Base-by-base conservation (phyloP, 2,329 filamentous ascomycete genomes). In the Escovopsis sp. region DNA sequence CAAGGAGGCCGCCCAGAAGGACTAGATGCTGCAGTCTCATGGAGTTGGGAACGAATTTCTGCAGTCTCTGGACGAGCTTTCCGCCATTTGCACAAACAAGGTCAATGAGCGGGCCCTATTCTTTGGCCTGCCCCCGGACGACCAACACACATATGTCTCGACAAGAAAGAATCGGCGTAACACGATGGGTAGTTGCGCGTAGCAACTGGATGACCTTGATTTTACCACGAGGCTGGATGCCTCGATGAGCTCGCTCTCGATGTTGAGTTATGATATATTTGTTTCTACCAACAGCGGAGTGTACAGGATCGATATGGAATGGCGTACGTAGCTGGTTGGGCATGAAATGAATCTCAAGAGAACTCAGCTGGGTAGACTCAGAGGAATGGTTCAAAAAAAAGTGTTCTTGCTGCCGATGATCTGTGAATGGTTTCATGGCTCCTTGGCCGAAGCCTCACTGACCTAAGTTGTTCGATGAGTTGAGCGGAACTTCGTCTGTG, bases 1-100 rank as follows among this genome's bases (percentile, higher is more conserved):
- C 69, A 96, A 96, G 80, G 88, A 95, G 71, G 85, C 84, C 65
- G 79, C 84, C 65, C 54, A 43, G 36, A 41, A 45, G 40, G 14
- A 7, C 34, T 45, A 45, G 43, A 38, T 39, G 20, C 8, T 16
- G 36, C 37, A 35, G 39, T 24, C 40, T 33, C 37, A 47, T 51
- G 50, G 47, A 48, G 51, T 41, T 43, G 47, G 46, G 49, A 45
- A 44, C 39, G 42, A 46, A 45, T 54, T 50, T 48, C 49, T 50
- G 44, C 55, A 50, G 49, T 48, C 50, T 50, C 49, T 52, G 48
- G 42, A 39, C 47, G 48, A 48, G 43, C 37, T 35, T 43, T 41
- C 44, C 45, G 51, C 50, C 43, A 39, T 41, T 15, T 14, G 16
- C 33, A 35, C n/a, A 35, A 7, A 35, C 13, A 14, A 35, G 33